Conservation (phyloP, 2,329 filamentous ascomycete species). For the Epichloe amarillans region DNA sequence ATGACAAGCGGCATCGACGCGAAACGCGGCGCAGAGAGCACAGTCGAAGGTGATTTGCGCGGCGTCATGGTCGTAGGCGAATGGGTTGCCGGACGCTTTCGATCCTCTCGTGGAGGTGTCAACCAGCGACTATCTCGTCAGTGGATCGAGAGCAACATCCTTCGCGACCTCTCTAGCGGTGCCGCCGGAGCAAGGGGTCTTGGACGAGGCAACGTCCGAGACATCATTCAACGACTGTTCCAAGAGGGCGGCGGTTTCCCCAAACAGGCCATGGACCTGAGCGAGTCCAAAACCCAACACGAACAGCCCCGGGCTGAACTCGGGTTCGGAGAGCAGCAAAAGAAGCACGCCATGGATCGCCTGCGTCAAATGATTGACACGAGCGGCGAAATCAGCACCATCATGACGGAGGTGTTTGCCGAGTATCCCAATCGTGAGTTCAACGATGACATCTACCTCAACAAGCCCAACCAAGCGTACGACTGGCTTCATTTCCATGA, state of each 20-base stretch:
- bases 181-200: conserved; percentile 59
- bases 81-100: conserved; percentile 67
- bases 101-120: conserved; percentile 29
- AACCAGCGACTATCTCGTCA: conserved; percentile 48
- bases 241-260: conserved; percentile 68
- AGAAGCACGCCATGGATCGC: conserved; percentile 58
- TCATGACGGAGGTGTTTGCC: conserved; percentile 72
- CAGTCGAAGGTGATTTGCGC: conserved; percentile 60
- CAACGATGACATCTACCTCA: conserved; percentile 84
- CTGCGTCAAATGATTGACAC: conserved; percentile 66
- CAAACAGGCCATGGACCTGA: conserved; percentile 33
- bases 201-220: conserved; percentile 57
- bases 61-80: conserved; percentile 78
- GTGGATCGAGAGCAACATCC: conserved; percentile 64
- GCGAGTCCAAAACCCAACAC: conserved; percentile 29
- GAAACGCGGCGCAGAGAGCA: conserved; percentile 52
- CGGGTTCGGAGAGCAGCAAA: conserved; percentile 55
- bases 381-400: conserved; percentile 63
- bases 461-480: conserved; percentile 76
- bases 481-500: conserved; percentile 97
- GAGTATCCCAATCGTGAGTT: conserved; percentile 78
- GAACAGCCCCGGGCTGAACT: conserved; percentile 47
- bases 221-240: conserved; percentile 68
- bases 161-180: conserved; percentile 54
- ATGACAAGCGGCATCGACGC: conserved; percentile 60